Conservation (phyloP, 1,284 basidiomycete genomes). For the Sphaerobolus stellatus region DNA sequence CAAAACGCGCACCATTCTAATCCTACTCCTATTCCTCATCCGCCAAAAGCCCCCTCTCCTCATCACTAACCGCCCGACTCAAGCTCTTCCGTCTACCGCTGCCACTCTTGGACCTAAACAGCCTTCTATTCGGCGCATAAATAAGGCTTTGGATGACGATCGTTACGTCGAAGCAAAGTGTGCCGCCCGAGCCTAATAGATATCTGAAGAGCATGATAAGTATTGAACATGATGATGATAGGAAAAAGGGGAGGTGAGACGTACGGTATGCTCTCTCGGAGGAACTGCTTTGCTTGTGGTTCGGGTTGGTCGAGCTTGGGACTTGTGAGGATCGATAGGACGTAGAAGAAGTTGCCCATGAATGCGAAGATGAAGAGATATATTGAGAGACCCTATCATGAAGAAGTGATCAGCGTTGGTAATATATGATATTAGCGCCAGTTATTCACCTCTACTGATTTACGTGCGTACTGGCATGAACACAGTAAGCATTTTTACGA, state of each 20-base stretch:
- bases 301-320: conserved; percentile 54
- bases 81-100: conserved; percentile 3
- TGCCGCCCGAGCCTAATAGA: conserved; percentile 84
- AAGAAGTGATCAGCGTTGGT: neutral
- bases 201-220: conserved; percentile 49
- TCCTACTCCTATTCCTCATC: too few relatives aligned
- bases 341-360: conserved; percentile 87
- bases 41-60: conserved; percentile 3
- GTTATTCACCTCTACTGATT: conserved; percentile 75
- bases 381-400: conserved; percentile 78
- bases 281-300: conserved; percentile 55
- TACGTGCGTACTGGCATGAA: conserved; percentile 69
- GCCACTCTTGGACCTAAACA: neutral
- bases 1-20: too few relatives aligned
- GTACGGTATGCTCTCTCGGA: conserved; percentile 74
- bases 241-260: conserved; percentile 29
- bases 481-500: neutral
- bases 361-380: conserved; percentile 91
- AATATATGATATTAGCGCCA: neutral
- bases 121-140: conserved; percentile 30
- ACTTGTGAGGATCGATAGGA: conserved; percentile 76
- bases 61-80: neutral
- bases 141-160: conserved; percentile 68
- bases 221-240: conserved; percentile 13
- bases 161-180: conserved; percentile 85